phyloP scores from a whole-genome alignment of 2,329 filamentous ascomycete genomes.

The Exophiala calicioides region DNA sequence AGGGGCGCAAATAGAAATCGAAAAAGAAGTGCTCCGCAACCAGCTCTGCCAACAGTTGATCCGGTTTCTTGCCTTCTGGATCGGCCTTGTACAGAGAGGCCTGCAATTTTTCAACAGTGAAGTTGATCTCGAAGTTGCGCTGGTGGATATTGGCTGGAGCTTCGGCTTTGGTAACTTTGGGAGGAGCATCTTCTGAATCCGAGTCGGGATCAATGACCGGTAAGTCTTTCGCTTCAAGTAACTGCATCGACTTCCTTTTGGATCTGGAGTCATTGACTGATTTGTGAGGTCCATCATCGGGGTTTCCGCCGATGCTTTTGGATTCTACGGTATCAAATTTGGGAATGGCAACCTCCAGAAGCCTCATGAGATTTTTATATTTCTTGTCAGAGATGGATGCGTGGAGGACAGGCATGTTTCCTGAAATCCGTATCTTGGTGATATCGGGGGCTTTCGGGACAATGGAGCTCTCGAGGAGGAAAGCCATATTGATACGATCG shows the following conservation, averaged over 20 bases:
- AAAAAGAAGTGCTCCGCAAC: constrained; percentile 87
- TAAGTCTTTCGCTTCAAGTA: constrained; percentile 64
- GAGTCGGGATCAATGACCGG: constrained; percentile 76
- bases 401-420: constrained; percentile 87
- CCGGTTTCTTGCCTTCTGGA: constrained; percentile 68
- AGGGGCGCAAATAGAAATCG: constrained; percentile 82
- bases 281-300: constrained; percentile 37
- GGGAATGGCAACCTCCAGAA: constrained; percentile 93
- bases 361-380: constrained; percentile 94
- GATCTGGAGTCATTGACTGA: constrained; percentile 28
- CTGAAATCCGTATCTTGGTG: constrained; percentile 87
- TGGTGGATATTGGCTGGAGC: constrained; percentile 69
- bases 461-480: constrained; percentile 93
- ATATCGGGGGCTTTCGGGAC: constrained; percentile 93
- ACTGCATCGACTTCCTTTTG: constrained; percentile 40
- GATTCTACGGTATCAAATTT: constrained; percentile 64
- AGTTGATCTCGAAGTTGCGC: constrained; percentile 92
- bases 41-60: constrained; percentile 83
- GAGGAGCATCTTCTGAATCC: constrained; percentile 60
- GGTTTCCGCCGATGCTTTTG: constrained; percentile 37
- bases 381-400: constrained; percentile 91
- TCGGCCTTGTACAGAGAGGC: constrained; percentile 90
- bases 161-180: constrained; percentile 64
- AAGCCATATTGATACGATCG: constrained; percentile 96
- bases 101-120: constrained; percentile 90